Conservation (phyloP, 2,329 filamentous ascomycete genomes). For the Tolypocladium endophyticum region DNA sequence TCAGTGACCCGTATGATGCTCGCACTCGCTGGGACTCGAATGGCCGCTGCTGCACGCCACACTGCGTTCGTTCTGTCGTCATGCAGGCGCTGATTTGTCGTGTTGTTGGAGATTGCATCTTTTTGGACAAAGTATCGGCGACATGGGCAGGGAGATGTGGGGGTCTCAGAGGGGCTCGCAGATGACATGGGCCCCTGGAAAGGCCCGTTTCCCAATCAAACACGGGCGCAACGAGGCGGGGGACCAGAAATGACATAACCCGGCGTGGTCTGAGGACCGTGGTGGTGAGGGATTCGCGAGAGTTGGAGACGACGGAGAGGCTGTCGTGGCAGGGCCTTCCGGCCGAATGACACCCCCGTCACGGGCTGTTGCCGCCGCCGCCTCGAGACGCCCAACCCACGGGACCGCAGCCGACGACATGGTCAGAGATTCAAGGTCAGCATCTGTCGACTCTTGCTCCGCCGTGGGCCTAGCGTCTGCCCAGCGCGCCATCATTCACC, state of each 20-base stretch:
- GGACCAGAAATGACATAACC: constrained; percentile 19
- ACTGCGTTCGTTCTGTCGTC: not conserved
- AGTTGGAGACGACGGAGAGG: not conserved
- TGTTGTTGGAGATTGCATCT: not conserved
- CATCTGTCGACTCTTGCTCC: constrained; percentile 1
- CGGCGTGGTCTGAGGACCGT: not conserved
- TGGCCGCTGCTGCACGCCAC: not conserved
- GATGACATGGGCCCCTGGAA: constrained; percentile 11
- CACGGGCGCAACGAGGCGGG: constrained; percentile 4
- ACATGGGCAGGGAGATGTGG: not conserved
- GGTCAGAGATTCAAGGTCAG: not conserved
- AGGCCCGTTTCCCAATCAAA: constrained; percentile 15
- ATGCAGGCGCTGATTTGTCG: not conserved
- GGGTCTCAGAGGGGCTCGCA: constrained; percentile 4
- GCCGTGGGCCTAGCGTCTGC: not conserved
- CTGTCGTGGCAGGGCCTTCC: not conserved
- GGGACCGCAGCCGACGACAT: not conserved
- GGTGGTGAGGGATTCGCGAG: not conserved
- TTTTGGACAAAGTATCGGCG: not conserved
- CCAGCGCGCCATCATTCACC: constrained; percentile 1
- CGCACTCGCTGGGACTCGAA: not conserved
- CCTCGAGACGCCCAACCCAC: not conserved
- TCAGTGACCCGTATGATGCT: not conserved
- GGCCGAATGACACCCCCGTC: not conserved
- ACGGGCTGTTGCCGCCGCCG: not conserved